Conservation (phyloP, 805 yeast genomes). For the Brettanomyces anomalus region DNA sequence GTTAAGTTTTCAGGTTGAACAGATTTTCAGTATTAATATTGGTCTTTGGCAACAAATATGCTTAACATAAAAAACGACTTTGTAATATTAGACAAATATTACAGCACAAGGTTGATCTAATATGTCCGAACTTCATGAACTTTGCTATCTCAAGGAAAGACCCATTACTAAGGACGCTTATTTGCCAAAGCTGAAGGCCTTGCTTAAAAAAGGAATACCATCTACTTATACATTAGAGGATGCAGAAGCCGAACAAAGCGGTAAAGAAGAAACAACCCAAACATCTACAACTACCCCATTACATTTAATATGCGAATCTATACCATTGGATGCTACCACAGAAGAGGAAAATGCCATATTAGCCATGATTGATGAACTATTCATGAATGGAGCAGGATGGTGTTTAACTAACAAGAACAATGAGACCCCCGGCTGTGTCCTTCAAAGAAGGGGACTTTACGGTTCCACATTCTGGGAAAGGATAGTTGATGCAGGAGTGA, state of each 20-base stretch:
- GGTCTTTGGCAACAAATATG: no score
- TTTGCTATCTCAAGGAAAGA: conserved; percentile 40
- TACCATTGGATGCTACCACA: conserved; percentile 30
- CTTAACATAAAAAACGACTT: no score
- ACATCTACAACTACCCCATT: conserved; percentile 67
- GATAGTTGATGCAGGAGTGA: conserved; percentile 78
- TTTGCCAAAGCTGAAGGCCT: conserved; percentile 34
- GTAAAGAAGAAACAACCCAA: conserved; percentile 25
- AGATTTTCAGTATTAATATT: no score
- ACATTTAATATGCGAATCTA: conserved; percentile 53
- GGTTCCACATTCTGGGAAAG: conserved; percentile 32
- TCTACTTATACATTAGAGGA: conserved; percentile 79
- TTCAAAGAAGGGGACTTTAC: conserved; percentile 41
- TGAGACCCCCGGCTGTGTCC: conserved; percentile 80
- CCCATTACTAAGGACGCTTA: conserved; percentile 42
- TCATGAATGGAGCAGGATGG: conserved; percentile 92
- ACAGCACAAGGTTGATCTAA: background rate
- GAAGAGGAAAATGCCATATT: conserved; percentile 38
- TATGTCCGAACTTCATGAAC: conserved; percentile 69
- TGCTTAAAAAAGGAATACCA: conserved; percentile 60
- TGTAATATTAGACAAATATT: no score
- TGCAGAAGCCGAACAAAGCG: conserved; percentile 47
- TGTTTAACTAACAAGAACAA: conserved; percentile 60
- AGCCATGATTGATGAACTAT: conserved; percentile 53
- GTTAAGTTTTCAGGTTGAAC: no score